phyloP scores from a whole-genome alignment of 83 land plant species.

The Picea abies region DNA sequence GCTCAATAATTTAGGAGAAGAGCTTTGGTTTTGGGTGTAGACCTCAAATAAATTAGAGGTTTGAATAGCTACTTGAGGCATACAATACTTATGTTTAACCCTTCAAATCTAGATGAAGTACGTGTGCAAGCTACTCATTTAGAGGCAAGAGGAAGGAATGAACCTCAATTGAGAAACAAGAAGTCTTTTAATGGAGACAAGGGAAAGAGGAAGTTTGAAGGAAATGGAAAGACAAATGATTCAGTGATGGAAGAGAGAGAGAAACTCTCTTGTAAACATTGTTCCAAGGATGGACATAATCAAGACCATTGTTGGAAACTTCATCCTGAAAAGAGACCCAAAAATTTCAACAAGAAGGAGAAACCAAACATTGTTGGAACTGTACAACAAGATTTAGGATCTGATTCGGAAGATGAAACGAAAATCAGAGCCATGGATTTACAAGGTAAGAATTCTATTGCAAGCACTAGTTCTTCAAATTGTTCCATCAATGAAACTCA shows the following conservation, averaged over 20 bases:
- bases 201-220: background rate
- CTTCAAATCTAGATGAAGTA: background rate
- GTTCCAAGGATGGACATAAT: no score
- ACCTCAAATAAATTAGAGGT: no score
- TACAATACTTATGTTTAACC: conserved; percentile 1
- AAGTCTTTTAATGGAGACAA: background rate
- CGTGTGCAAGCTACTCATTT: background rate
- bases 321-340: no score
- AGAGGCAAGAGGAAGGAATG: background rate
- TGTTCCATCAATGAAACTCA: no score
- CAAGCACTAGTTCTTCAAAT: no score
- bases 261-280: background rate
- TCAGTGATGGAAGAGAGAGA: background rate
- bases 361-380: no score
- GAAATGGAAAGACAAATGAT: background rate
- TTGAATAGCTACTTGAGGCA: background rate
- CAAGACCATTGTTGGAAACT: no score
- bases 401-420: no score
- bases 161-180: background rate
- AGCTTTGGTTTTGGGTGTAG: background rate
- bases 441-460: no score
- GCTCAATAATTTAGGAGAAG: background rate
- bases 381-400: no score
- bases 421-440: no score
- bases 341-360: no score